These are phyloP conservation scores for Lichtheimia corymbifera DNA, from an alignment of 371 early-diverging fungal genomes.

Conservation along the genomic window DNA sequence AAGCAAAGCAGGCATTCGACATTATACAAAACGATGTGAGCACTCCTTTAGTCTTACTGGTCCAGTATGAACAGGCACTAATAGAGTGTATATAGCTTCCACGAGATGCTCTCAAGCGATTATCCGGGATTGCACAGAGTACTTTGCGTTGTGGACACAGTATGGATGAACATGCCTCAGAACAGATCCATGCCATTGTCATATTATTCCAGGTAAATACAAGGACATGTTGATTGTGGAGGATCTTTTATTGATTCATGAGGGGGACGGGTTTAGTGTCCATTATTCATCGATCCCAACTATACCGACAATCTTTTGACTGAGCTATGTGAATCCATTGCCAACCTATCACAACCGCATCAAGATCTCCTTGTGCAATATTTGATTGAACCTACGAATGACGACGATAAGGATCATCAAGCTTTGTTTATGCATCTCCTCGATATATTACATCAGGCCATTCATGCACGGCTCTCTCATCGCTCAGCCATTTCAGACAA, in stretches of 20 bases:
- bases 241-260: neutral
- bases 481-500: slow-evolving; percentile 1
- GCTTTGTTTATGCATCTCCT: slow-evolving; percentile 14
- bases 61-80: too few species aligned
- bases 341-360: slow-evolving; percentile 8
- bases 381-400: slow-evolving; percentile 20
- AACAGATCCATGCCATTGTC: slow-evolving; percentile 28
- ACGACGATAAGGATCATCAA: slow-evolving; percentile 7
- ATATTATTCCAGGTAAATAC: slow-evolving; percentile 36
- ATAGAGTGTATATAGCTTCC: slow-evolving; percentile 6
- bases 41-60: neutral
- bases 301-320: slow-evolving; percentile 16
- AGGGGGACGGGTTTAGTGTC: slow-evolving; percentile 23
- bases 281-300: slow-evolving; percentile 14
- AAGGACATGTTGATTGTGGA: neutral
- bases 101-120: neutral
- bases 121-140: slow-evolving; percentile 7
- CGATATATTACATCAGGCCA: slow-evolving; percentile 24
- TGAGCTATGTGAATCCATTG: slow-evolving; percentile 33
- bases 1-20: slow-evolving; percentile 16
- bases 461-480: slow-evolving; percentile 15
- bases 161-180: slow-evolving; percentile 11
- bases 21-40: slow-evolving; percentile 14
- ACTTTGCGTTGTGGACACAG: slow-evolving; percentile 9
- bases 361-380: slow-evolving; percentile 28